Base-by-base conservation (phyloP, 768 basidiomycete genomes). In the Hydnum rufescens region DNA sequence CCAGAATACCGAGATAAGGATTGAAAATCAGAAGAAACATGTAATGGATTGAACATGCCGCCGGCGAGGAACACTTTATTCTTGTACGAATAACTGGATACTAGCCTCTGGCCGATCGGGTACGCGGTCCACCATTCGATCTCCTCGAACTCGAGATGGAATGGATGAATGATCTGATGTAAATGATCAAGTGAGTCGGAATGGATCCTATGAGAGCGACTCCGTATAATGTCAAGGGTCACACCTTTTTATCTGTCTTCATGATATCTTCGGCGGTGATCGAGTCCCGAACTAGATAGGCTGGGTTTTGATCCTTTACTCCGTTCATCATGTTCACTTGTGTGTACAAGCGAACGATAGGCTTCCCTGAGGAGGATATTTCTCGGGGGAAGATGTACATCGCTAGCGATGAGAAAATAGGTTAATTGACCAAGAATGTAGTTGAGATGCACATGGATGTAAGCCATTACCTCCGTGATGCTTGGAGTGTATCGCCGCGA, bases 1-100 rank as follows among this genome's bases (percentile, higher is more conserved):
- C 44, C 8, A 8, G 28, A 6, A 26, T 26, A 26, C 13, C 6
- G 28, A 30, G 26, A 26, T 5, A 32, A 13, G 6, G 25, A 50
- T 50, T 47, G 16, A 47, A 5, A 3, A 19, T n/a, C 4, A 51
- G 16, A 19, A 18, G 1, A n/a, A 32, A 30, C 25, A 32, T n/a
- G 4, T 19, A 13, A 51, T n/a, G 19, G 39, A 32, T 23, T 19
- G 42, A 28, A 42, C 3, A 39, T 49, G 30, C 43, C 53, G 4
- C 62, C 62, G 3, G 54, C 56, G 31, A 61, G 57, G 43, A 63
- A 63, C 5, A 61, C 51, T 5, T 55, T 50, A 28, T 59, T 51
- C 23, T 56, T 32, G n/a, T 42, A 30, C 6, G 55, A 54, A 44
- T 59, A 63, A 16, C 32, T 50, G 2, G 53, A 48, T 1, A 59